phyloP scores from a whole-genome alignment of 495 filamentous ascomycete genomes.

The Talaromyces thailandensis region DNA sequence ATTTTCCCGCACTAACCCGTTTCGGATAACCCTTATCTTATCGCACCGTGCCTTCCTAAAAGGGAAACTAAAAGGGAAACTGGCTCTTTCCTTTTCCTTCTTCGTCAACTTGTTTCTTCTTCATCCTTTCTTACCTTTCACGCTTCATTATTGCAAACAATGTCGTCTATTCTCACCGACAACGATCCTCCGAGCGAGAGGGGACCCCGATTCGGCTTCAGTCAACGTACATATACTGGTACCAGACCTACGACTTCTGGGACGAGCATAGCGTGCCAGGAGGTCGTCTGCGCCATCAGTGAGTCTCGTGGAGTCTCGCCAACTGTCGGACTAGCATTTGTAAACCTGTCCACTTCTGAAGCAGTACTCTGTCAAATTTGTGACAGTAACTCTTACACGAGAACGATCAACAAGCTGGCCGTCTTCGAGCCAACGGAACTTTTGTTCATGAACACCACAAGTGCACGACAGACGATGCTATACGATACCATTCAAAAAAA shows the following conservation, averaged over 20 bases:
- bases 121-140: neutral
- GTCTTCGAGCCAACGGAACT: neutral
- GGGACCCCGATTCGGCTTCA: neutral
- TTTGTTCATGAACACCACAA: conserved; percentile 34
- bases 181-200: neutral
- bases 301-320: conserved; percentile 80
- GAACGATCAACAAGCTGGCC: conserved; percentile 39
- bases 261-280: conserved; percentile 61
- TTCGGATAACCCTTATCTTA: conserved; percentile 1
- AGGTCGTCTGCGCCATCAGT: conserved; percentile 82
- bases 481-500: conserved; percentile 65
- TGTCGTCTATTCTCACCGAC: conserved; percentile 1
- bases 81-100: neutral
- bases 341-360: conserved; percentile 78
- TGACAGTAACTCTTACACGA: conserved; percentile 80
- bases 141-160: neutral
- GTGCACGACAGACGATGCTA: conserved; percentile 64
- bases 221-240: conserved; percentile 6
- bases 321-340: conserved; percentile 80
- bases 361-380: conserved; percentile 83
- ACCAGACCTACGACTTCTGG: conserved; percentile 49
- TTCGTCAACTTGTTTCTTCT: neutral
- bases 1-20: conserved; percentile 5
- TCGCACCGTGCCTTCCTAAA: conserved; percentile 7
- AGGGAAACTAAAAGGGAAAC: conserved; percentile 1